These are phyloP conservation scores for Candida berthetii DNA, from an alignment of 805 yeast genomes.

Conservation along the genomic window DNA sequence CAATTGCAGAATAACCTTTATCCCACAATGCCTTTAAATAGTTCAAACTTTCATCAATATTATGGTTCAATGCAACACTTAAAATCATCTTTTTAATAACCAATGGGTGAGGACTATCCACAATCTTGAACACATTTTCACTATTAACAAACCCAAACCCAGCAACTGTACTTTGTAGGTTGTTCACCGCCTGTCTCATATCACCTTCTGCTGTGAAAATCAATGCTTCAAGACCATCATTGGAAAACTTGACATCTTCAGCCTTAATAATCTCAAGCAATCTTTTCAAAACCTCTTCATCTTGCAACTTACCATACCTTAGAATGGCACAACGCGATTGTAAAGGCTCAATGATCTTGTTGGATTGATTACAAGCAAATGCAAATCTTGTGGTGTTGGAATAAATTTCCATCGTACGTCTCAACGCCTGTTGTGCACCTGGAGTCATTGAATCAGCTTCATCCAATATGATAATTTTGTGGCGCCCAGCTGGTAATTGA, in stretches of 20 bases:
- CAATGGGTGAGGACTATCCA: conserved; percentile 94
- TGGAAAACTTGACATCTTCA: conserved; percentile 73
- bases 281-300: conserved; percentile 78
- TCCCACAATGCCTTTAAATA: conserved; percentile 70
- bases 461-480: conserved; percentile 87
- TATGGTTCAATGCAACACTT: conserved; percentile 31
- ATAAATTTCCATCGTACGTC: conserved; percentile 94
- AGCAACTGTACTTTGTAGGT: conserved; percentile 87
- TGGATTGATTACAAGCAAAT: conserved; percentile 95
- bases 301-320: conserved; percentile 74
- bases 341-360: conserved; percentile 92
- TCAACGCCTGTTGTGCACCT: conserved; percentile 91
- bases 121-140: conserved; percentile 89
- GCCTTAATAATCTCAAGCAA: conserved; percentile 60
- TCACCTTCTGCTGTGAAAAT: conserved; percentile 97
- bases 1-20: conserved; percentile 91
- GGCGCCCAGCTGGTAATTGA: conserved; percentile 80
- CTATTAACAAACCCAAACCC: conserved; percentile 91
- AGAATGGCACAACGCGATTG: conserved; percentile 95
- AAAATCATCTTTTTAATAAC: conserved; percentile 69
- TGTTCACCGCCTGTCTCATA: conserved; percentile 97
- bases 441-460: conserved; percentile 98
- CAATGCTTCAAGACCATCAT: conserved; percentile 89
- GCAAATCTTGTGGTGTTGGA: conserved; percentile 96
- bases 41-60: conserved; percentile 61